Percentiles rank a stretch among this genome's conserved stretches.
Conservation (phyloP, 2,329 filamentous ascomycete species). For the Iodosphaeria phyllophila region DNA sequence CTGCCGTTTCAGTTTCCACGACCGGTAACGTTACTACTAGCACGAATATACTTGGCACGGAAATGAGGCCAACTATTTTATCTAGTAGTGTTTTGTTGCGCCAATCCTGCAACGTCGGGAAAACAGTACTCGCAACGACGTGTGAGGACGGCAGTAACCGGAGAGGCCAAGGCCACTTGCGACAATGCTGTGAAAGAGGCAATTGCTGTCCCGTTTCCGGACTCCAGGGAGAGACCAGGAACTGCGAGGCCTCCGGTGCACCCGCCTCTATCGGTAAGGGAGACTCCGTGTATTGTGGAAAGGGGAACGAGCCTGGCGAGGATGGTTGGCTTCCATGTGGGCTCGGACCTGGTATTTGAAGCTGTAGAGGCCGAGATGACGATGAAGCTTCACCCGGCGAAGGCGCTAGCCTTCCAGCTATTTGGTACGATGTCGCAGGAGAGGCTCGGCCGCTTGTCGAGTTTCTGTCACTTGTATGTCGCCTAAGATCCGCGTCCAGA, state of each 20-base stretch:
- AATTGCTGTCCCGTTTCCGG: too few species aligned
- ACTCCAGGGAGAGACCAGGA: conserved; percentile 31
- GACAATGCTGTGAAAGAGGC: conserved; percentile 24
- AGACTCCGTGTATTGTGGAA: conserved; percentile 49
- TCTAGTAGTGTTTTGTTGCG: conserved; percentile 68
- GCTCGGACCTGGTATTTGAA: conserved; percentile 26
- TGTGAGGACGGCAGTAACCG: conserved; percentile 52
- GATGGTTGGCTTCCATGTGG: conserved; percentile 24
- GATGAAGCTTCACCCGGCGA: conserved; percentile 7
- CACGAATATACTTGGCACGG: conserved; percentile 78
- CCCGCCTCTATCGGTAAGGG: conserved; percentile 24
- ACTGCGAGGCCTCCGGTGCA: conserved; percentile 28
- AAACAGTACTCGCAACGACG: conserved; percentile 53
- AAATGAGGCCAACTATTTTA: conserved; percentile 61
- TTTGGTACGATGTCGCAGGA: too few species aligned
- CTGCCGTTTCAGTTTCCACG: conserved; percentile 51
- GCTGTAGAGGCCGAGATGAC: conserved; percentile 13
- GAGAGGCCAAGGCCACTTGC: conserved; percentile 68
- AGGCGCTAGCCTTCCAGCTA: conserved; percentile 15
- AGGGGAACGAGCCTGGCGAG: conserved; percentile 37
- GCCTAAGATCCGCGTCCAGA: conserved; percentile 21
- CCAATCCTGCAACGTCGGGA: conserved; percentile 78
- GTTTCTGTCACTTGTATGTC: conserved; percentile 18
- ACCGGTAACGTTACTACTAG: conserved; percentile 83
- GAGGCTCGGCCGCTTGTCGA: too few species aligned